Evolutionary conservation across 2,329 filamentous ascomycete genomes (phyloP).

Genomic region (Didymella arachidicola): DNA sequence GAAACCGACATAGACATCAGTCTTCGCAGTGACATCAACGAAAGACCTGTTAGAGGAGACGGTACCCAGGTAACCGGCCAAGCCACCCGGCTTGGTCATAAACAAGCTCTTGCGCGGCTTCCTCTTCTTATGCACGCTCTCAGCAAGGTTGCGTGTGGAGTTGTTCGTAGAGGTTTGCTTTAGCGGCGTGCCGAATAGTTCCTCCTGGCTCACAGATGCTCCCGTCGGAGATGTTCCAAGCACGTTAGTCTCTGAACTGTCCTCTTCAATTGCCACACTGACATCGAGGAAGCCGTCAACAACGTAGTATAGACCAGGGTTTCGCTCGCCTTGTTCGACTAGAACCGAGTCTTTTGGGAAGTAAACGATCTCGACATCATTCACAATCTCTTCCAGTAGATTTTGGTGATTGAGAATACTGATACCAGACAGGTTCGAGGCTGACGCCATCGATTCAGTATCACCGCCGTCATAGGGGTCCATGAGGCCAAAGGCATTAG

Average conservation of each 20-base stretch:
- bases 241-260: slow-evolving; percentile 55
- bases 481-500: slow-evolving; percentile 90
- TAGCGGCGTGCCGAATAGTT: slow-evolving; percentile 43
- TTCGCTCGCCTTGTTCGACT: slow-evolving; percentile 96
- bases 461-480: slow-evolving; percentile 85
- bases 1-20: slow-evolving; percentile 97
- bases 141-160: slow-evolving; percentile 38
- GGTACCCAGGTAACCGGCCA: slow-evolving; percentile 93
- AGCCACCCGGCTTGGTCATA: slow-evolving; percentile 89
- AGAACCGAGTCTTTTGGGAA: slow-evolving; percentile 94
- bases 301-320: slow-evolving; percentile 95
- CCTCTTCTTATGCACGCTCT: slow-evolving; percentile 54
- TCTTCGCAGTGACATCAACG: slow-evolving; percentile 95
- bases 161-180: slow-evolving; percentile 38
- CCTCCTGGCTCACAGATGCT: slow-evolving; percentile 46
- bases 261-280: slow-evolving; percentile 77
- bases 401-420: slow-evolving; percentile 69
- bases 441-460: slow-evolving; percentile 78
- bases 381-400: slow-evolving; percentile 79
- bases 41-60: slow-evolving; percentile 96
- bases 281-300: slow-evolving; percentile 97
- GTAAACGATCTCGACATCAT: slow-evolving; percentile 96
- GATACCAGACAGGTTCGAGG: slow-evolving; percentile 52
- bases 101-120: slow-evolving; percentile 76
- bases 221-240: slow-evolving; percentile 53